Evolutionary conservation across 2,329 filamentous ascomycete species (phyloP).

Genomic region (Colletotrichum australisinense): DNA sequence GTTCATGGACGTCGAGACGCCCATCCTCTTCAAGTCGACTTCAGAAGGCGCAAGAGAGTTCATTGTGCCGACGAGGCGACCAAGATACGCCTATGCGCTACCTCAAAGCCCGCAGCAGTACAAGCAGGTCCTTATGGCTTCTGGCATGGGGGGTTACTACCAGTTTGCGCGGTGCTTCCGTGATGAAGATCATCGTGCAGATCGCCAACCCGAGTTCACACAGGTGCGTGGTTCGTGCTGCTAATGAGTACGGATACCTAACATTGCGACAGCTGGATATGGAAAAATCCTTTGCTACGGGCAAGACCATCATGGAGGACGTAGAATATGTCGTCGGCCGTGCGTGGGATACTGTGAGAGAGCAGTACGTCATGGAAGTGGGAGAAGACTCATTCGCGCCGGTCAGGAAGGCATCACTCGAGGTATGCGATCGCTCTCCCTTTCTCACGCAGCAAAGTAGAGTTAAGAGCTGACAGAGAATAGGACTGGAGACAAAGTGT

Average conservation of each 20-base stretch:
- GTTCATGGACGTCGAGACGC: constrained; percentile 89
- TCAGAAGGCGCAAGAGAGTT: constrained; percentile 97
- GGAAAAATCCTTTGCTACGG: constrained; percentile 88
- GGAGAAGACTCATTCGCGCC: constrained; percentile 45
- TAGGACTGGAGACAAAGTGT: constrained; percentile 31
- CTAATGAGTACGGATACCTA: not conserved
- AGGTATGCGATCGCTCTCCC: not conserved
- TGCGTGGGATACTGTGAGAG: constrained; percentile 64
- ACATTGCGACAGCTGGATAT: constrained; percentile 76
- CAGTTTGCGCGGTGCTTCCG: constrained; percentile 96
- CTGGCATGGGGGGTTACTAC: constrained; percentile 84
- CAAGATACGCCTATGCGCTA: constrained; percentile 85
- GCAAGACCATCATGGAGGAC: constrained; percentile 73
- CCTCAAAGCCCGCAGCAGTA: constrained; percentile 98
- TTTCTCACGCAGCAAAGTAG: not conserved
- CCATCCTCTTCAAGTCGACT: constrained; percentile 95
- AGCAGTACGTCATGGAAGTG: constrained; percentile 48
- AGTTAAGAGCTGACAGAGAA: not conserved
- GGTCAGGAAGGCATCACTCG: constrained; percentile 35
- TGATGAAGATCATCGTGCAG: constrained; percentile 92
- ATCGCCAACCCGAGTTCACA: constrained; percentile 96
- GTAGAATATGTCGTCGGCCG: constrained; percentile 63
- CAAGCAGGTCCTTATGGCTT: constrained; percentile 97
- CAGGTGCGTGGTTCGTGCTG: constrained; percentile 64
- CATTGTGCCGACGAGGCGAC: constrained; percentile 84